Base-by-base conservation (phyloP, 1,284 basidiomycete species). In the Schizophyllum amplum region DNA sequence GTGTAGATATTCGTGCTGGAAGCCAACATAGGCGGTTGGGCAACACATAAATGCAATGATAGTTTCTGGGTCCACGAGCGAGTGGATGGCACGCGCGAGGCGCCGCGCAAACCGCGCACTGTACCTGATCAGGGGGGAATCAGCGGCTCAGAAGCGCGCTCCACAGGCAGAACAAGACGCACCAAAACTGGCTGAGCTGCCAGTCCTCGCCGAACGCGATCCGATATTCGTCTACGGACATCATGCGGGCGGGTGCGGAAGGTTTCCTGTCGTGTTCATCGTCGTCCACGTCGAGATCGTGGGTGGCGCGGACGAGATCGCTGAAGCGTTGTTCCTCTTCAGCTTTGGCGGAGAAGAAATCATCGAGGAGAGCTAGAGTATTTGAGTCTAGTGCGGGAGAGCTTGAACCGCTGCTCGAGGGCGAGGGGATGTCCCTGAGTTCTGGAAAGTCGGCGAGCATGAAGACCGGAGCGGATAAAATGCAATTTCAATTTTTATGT, bases 121-220 rank as follows among this genome's bases (percentile, higher is more conserved):
- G 49, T 55, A 55, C 54, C 50, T 58, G 51, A 51, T 56, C 22
- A 58, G 57, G 51, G 48, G 55, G 42, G 26, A 47, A 48, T 55
- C 33, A 48, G 49, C 48, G 24, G 51, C 27, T 25, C 42, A 52
- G 33, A 20, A 52, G 13, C 33, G 13, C 33, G 2, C 33, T 3
- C 33, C 33, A 17, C 33, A 42, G 23, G 11, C 21, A 24, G 17
- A 25, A n/a, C 17, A 52, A 53, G 46, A 69, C 75, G 69, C 64
- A 76, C 75, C 75, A 76, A 57, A 76, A 77, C 64, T 77, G 75
- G 61, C 74, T 76, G 46, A 76, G 68, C 62, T 77, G 75, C 75
- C 75, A 77, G 64, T 77, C 74, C 66, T 76, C 75, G 21, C 71
- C 68, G 55, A 77, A 77, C 9, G 72, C 69, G 25, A 64, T 60